These are phyloP conservation scores for Pythium phragmitis DNA, from an alignment of 352 stramenopile species.

Conservation along the genomic window DNA sequence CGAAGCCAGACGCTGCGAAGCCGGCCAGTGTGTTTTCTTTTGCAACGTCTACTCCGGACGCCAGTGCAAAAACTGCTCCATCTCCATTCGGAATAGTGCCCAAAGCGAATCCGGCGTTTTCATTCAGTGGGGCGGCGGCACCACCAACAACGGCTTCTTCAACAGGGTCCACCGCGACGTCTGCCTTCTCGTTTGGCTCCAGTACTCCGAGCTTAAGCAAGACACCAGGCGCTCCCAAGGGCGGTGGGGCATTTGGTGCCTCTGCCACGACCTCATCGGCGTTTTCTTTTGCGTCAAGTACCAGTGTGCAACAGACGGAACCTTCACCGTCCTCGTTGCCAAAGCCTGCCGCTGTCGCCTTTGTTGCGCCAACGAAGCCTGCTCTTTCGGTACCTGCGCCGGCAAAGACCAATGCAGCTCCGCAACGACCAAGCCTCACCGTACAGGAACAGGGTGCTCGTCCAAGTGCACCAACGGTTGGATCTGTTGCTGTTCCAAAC, in stretches of 20 bases:
- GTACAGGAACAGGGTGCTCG: not conserved
- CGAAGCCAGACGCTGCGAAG: conserved; percentile 8
- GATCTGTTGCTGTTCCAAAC: conserved; percentile 1
- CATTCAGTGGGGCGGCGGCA: conserved; percentile 1
- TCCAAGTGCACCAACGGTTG: not conserved
- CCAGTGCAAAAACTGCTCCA: conserved; percentile 15
- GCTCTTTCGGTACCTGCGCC: not conserved
- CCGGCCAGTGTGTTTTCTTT: conserved; percentile 12
- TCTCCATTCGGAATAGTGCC: conserved; percentile 34
- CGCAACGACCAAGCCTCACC: conserved; percentile 4
- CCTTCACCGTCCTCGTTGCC: not conserved
- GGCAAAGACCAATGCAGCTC: conserved; percentile 1
- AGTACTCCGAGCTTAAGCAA: not conserved
- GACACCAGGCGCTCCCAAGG: not conserved
- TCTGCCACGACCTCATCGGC: not conserved
- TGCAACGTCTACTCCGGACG: not conserved
- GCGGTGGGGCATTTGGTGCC: not conserved
- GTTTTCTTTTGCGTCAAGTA: conserved; percentile 1
- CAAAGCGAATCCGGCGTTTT: conserved; percentile 11
- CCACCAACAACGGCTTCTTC: not conserved
- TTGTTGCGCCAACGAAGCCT: not conserved
- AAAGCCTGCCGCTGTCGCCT: not conserved
- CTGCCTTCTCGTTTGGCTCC: conserved; percentile 9
- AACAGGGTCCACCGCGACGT: not conserved
- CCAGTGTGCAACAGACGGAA: not conserved